Base-by-base conservation (phyloP, 1,284 basidiomycete genomes). In the Ganoderma sinense region DNA sequence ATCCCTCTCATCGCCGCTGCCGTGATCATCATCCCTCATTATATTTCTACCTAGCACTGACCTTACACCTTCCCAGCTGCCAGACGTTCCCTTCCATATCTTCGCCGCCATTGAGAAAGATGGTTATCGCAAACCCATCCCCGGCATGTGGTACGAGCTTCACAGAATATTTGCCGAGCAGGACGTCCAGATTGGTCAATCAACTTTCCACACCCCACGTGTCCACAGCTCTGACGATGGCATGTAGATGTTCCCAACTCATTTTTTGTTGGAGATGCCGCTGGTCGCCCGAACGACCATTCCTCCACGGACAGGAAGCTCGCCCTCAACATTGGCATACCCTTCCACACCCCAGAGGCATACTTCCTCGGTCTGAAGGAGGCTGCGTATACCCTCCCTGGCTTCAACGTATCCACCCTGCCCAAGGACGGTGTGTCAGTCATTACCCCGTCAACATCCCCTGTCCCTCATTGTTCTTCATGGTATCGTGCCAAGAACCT, bases 191-290 rank as follows among this genome's bases (percentile, higher is more conserved):
- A 92, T 97, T 73, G 93, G 95, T 94, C 62, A 41, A 84, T 79
- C 10, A 41, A 20, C 51, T 13, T 23, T 53, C 10, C 31, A 3
- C 3, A 4, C 43, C 11, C 58, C 33, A 68, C 43, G 55, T 4
- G 8, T 39, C 20, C 10, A 33, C 31, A 31, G 31, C 23, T 43
- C 26, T 65, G 33, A 68, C 60, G 55, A 18, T 36, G 39, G 29
- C 29, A n/a, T 20, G 2, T 73, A 96, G 95, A 97, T 79, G 86
- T 89, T 74, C 71, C 78, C 0, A 67, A 82, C 0, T 92, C 93
- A 0, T 93, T 94, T 75, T 97, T 92, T 76, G 92, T 98, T 2
- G 97, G 97, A 6, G 97, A 98, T 76, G 96, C 96, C 1, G 97
- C 96, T 8, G 96, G 96, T 11, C 87, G 96, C 56, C 80, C 82